These are phyloP conservation scores for Ceratobasidium sp. DNA, from an alignment of 1,284 basidiomycete species.

Conservation along the genomic window DNA sequence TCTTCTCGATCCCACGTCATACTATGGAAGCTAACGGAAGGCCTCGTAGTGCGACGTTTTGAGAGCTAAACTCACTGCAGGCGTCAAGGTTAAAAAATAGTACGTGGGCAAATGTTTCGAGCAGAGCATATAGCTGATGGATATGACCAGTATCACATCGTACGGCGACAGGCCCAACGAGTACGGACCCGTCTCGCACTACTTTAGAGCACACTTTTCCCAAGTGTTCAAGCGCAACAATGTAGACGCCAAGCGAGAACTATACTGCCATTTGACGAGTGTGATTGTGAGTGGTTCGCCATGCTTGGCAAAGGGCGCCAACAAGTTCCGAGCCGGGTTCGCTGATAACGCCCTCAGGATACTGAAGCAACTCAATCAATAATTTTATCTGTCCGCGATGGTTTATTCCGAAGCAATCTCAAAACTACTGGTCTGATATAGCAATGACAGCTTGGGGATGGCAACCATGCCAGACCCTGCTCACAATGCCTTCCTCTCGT, in stretches of 20 bases:
- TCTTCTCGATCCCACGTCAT: slow-evolving; percentile 15
- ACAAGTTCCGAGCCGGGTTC: not conserved
- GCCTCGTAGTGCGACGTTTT: slow-evolving; percentile 75
- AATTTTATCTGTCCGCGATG: slow-evolving; percentile 22
- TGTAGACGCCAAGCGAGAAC: slow-evolving; percentile 37
- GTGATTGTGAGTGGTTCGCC: slow-evolving; percentile 35
- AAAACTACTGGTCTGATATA: slow-evolving; percentile 25
- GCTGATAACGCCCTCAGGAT: slow-evolving; percentile 1
- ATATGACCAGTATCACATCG: slow-evolving; percentile 78
- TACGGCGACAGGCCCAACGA: slow-evolving; percentile 76
- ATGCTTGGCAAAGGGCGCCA: not conserved
- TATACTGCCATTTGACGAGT: slow-evolving; percentile 40
- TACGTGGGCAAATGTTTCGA: slow-evolving; percentile 45
- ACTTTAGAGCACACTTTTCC: slow-evolving; percentile 69
- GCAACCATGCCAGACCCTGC: not conserved
- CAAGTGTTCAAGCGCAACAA: slow-evolving; percentile 41
- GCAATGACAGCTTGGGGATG: not conserved
- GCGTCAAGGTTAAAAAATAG: slow-evolving; percentile 72
- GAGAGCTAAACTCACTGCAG: slow-evolving; percentile 66
- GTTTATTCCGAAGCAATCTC: slow-evolving; percentile 25
- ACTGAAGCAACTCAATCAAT: slow-evolving; percentile 29
- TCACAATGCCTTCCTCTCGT: not conserved
- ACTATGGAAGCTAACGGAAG: slow-evolving; percentile 52
- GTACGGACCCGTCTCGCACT: slow-evolving; percentile 72
- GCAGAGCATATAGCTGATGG: not conserved